A percentile compares a stretch with the other conserved stretches of the same genome.
These are phyloP conservation scores for Cryoendolithus antarcticus DNA, from an alignment of 2,329 filamentous ascomycete species.

Conservation along the genomic window DNA sequence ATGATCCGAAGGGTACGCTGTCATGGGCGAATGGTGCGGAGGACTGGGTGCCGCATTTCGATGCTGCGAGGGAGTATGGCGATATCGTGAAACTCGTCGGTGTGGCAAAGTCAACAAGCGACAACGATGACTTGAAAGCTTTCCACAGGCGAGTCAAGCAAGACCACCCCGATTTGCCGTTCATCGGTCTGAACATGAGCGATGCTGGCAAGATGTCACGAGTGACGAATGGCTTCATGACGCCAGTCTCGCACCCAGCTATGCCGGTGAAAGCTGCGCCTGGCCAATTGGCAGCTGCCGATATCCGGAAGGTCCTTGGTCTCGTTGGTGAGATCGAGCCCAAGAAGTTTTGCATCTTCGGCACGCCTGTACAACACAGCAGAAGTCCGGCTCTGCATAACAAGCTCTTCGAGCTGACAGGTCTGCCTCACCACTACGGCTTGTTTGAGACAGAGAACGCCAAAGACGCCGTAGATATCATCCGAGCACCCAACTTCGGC, in stretches of 20 bases:
- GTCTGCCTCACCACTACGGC: constrained; percentile 74
- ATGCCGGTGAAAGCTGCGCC: constrained; percentile 91
- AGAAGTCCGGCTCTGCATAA: constrained; percentile 87
- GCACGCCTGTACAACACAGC: constrained; percentile 69
- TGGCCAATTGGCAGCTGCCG: constrained; percentile 78
- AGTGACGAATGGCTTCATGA: constrained; percentile 84
- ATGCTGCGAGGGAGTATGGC: constrained; percentile 76
- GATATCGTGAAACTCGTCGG: constrained; percentile 93
- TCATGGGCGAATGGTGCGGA: constrained; percentile 70
- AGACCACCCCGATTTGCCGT: constrained; percentile 57
- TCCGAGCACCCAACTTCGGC: constrained; percentile 65
- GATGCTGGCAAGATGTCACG: constrained; percentile 74
- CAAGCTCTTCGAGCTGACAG: constrained; percentile 59
- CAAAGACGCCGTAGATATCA: constrained; percentile 49
- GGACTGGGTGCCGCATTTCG: constrained; percentile 83
- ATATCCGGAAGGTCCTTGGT: constrained; percentile 69
- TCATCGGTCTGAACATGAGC: constrained; percentile 97
- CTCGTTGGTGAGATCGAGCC: constrained; percentile 66
- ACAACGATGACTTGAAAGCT: constrained; percentile 72
- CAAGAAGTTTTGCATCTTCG: constrained; percentile 76
- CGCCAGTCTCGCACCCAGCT: constrained; percentile 78
- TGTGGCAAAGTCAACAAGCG: constrained; percentile 59
- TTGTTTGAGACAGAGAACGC: constrained; percentile 60
- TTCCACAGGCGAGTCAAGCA: constrained; percentile 68
- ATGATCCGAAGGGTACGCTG: constrained; percentile 66